Base-by-base conservation (phyloP, 2,329 filamentous ascomycete species). In the Penicillium vulpinum region DNA sequence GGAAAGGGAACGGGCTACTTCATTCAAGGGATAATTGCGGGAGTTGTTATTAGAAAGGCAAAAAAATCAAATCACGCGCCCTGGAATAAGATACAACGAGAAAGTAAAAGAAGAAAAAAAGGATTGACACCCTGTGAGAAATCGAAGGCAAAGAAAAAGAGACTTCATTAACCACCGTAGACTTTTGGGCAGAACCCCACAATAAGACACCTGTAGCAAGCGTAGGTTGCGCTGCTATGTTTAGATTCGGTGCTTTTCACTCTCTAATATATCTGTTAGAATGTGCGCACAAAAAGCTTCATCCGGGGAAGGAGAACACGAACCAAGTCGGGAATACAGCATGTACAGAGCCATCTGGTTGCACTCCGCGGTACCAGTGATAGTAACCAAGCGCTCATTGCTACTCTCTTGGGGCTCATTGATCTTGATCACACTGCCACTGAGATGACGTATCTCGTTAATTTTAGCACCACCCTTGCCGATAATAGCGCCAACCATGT, bases 321-420 rank as follows among this genome's bases (percentile, higher is more conserved):
- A 78, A 96, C 94, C 94, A 75, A 99, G 89, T 83, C 94, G 87
- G 58, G 91, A 95, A 78, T 99, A 99, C 54, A 99, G 85, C 92
- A 99, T 97, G 79, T 97, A 99, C 54, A 99, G 80, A n/a, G 94
- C 94, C 92, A 99, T 97, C 71, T 96, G 91, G 79, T 99, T 99
- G 81, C 92, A 97, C 78, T 99, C 94, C 69, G 95, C 92, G 6
- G 94, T 97, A 63, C 94, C 94, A 2, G 94, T 97, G 67, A 99
- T 96, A 16, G 94, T 99, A 56, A 99, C 94, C 58, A 99, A 81
- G 61, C 94, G 88, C 81, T 99, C 94, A 71, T 97, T 99, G 83
- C 91, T 97, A 78, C 96, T 97, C 76, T 97, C 94, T 75, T 97
- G 94, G 1, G 94, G 94, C 75, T 99, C 94, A 74, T 99, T 97